Conservation (phyloP, 768 basidiomycete genomes). For the Austroboletus eburneus region DNA sequence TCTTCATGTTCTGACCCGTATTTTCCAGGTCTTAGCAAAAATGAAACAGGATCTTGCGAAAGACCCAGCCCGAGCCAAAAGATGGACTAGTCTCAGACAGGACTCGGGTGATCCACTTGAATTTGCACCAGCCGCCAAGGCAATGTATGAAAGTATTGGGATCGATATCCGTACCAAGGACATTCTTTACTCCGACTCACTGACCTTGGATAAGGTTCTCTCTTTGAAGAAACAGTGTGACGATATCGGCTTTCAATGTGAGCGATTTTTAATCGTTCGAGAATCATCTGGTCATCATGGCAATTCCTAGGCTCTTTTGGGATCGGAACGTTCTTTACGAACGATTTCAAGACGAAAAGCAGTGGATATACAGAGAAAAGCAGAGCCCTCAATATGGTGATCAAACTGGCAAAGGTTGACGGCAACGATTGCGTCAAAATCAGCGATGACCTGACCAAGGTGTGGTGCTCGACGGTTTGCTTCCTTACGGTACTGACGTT, state of each 20-base stretch:
- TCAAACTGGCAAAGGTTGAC: constrained; percentile 79
- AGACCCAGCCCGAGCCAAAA: constrained; percentile 55
- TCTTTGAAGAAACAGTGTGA: constrained; percentile 67
- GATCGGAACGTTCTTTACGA: constrained; percentile 89
- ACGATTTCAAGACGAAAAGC: constrained; percentile 65
- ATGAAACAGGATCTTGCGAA: constrained; percentile 49
- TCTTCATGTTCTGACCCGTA: background rate
- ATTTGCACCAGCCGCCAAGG: constrained; percentile 74
- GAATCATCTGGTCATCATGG: background rate
- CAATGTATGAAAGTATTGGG: constrained; percentile 65
- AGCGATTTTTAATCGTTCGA: constrained; percentile 5
- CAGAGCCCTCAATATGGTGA: constrained; percentile 90
- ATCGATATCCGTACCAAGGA: constrained; percentile 61
- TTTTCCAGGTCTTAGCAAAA: background rate
- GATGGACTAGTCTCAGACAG: constrained; percentile 85
- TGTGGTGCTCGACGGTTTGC: constrained; percentile 12
- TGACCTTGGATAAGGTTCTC: constrained; percentile 69
- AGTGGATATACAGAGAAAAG: constrained; percentile 53
- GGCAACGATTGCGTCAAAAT: constrained; percentile 83
- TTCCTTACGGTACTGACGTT: background rate
- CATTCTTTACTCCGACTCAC: constrained; percentile 81
- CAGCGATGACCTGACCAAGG: constrained; percentile 89
- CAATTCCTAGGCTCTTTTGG: constrained; percentile 71
- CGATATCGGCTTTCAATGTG: constrained; percentile 67
- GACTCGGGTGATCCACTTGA: constrained; percentile 88